Evolutionary conservation across 75 land plant species (phyloP).

Genomic region (Ceratopteris richardii): DNA sequence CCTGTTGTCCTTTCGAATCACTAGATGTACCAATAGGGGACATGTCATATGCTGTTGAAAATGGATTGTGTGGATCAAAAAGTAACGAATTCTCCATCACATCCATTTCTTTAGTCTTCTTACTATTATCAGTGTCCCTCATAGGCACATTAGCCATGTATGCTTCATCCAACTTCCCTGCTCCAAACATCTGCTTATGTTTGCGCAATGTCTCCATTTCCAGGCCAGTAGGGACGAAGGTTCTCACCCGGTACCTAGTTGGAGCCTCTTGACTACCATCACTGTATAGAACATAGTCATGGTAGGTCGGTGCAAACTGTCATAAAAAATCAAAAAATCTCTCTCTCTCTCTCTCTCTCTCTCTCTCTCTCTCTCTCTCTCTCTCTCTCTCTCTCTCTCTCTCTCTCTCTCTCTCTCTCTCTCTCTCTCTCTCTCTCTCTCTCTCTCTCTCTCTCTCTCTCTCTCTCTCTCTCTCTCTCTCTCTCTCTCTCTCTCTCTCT

Average conservation of each 20-base stretch:
- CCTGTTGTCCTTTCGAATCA: neutral
- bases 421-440: no score
- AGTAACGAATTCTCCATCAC: constrained; percentile 44
- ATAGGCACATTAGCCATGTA: constrained; percentile 39
- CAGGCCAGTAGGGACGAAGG: constrained; percentile 90
- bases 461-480: no score
- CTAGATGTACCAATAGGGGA: constrained; percentile 28
- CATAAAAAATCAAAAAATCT: no score
- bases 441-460: no score
- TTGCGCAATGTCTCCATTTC: constrained; percentile 78
- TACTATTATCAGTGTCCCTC: constrained; percentile 21
- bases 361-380: no score
- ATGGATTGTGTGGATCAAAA: constrained; percentile 31
- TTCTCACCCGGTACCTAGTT: constrained; percentile 65
- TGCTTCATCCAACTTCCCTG: constrained; percentile 43
- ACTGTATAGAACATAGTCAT: constrained; percentile 92
- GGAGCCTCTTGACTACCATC: constrained; percentile 77
- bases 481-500: no score
- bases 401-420: no score
- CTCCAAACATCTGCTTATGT: constrained; percentile 38
- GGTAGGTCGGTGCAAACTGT: constrained; percentile 95
- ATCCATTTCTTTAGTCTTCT: constrained; percentile 24
- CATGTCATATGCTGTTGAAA: constrained; percentile 50
- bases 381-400: no score
- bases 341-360: no score